Percentiles rank a stretch among this genome's conserved stretches.
These are phyloP conservation scores for Circinella minor DNA, from an alignment of 371 early-diverging fungal genomes.

Conservation along the genomic window DNA sequence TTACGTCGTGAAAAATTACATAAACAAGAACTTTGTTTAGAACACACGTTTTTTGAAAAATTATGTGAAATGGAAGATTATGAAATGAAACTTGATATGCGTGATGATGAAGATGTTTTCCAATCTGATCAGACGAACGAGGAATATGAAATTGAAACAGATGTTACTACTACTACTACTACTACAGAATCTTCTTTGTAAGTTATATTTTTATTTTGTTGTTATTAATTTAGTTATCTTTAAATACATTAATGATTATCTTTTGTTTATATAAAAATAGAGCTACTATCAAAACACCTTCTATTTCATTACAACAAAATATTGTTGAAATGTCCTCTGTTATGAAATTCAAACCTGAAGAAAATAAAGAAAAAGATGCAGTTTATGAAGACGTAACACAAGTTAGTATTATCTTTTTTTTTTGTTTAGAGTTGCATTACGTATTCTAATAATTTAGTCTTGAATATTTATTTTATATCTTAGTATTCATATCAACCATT, in stretches of 20 bases:
- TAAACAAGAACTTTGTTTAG: constrained; percentile 69
- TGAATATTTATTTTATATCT: not conserved
- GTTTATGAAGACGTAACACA: constrained; percentile 52
- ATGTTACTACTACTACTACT: not conserved
- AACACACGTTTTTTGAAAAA: constrained; percentile 65
- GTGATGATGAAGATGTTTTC: constrained; percentile 59
- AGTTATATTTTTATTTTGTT: too few relatives aligned
- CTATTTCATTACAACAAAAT: constrained; percentile 25
- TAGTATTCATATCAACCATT: constrained; percentile 60
- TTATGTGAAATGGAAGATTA: constrained; percentile 58
- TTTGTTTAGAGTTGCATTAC: too few relatives aligned
- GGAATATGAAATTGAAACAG: constrained; percentile 35
- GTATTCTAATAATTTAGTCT: not conserved
- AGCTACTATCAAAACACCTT: constrained; percentile 36
- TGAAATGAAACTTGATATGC: constrained; percentile 58
- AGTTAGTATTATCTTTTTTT: constrained; percentile 28
- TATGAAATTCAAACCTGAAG: constrained; percentile 43
- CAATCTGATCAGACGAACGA: constrained; percentile 34
- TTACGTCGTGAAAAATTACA: constrained; percentile 78
- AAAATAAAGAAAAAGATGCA: constrained; percentile 44
- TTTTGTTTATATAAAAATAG: constrained; percentile 7
- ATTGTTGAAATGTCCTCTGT: constrained; percentile 9
- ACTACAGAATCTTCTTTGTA: too few relatives aligned
- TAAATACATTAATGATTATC: too few relatives aligned
- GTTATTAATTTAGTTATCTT: not conserved